These are phyloP conservation scores for Colletotrichum sp. DNA, from an alignment of 2,329 filamentous ascomycete genomes.

Conservation along the genomic window DNA sequence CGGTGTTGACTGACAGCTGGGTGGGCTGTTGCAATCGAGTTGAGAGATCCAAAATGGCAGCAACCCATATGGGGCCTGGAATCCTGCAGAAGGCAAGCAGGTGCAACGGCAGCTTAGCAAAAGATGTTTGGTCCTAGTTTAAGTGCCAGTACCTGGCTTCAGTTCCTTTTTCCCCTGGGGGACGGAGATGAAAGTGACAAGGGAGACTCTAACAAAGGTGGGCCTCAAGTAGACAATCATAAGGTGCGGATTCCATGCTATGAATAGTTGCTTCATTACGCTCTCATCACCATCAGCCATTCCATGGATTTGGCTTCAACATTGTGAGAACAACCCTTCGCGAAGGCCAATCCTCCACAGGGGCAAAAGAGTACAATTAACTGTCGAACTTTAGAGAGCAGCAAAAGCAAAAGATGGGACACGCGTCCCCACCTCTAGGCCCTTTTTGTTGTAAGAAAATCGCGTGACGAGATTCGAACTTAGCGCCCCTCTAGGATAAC, in stretches of 20 bases:
- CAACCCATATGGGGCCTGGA: neutral
- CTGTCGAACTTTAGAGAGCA: neutral
- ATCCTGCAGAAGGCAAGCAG: neutral
- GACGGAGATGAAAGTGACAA: neutral
- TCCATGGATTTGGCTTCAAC: accelerated
- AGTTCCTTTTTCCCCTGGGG: neutral
- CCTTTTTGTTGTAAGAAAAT: neutral
- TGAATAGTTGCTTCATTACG: neutral
- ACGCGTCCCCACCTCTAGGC: neutral
- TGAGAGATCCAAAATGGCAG: neutral
- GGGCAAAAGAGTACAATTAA: neutral
- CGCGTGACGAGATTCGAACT: neutral
- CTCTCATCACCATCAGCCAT: neutral
- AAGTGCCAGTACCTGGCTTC: neutral
- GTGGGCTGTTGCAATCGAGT: neutral
- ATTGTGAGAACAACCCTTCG: too few species aligned
- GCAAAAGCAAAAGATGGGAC: neutral
- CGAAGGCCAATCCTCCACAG: accelerated
- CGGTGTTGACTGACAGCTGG: neutral
- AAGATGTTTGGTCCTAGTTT: neutral
- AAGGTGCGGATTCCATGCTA: neutral
- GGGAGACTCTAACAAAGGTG: neutral
- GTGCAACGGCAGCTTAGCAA: neutral
- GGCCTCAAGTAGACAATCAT: neutral
- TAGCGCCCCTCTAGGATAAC: neutral